Evolutionary conservation across 371 early-diverging fungal genomes (phyloP).

Genomic region (Gilbertella persicaria): DNA sequence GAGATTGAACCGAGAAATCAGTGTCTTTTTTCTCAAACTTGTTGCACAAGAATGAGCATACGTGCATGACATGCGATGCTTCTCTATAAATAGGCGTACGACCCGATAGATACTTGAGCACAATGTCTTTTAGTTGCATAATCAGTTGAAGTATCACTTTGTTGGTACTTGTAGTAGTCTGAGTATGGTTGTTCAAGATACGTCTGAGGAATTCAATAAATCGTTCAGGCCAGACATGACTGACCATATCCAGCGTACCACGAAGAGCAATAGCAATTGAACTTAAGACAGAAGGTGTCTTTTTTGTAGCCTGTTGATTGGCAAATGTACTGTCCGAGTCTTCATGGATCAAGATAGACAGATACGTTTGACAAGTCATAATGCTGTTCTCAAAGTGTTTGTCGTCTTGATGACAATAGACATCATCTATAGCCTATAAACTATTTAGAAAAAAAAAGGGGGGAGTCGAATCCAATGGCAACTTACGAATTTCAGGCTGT

Average conservation of each 20-base stretch:
- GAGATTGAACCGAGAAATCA: constrained; percentile 13
- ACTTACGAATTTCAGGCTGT: constrained; percentile 27
- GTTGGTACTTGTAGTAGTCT: not conserved
- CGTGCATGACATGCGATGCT: constrained; percentile 36
- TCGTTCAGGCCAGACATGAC: constrained; percentile 33
- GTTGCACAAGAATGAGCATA: constrained; percentile 26
- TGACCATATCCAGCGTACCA: constrained; percentile 20
- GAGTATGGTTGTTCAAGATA: not conserved
- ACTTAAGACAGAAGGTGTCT: constrained; percentile 9
- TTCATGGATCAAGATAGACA: constrained; percentile 32
- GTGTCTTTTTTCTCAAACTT: constrained; percentile 20
- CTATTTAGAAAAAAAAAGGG: not conserved
- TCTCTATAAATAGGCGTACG: constrained; percentile 46
- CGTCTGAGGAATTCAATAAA: constrained; percentile 6
- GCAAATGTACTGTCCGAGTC: constrained; percentile 44
- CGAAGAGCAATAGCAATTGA: constrained; percentile 21
- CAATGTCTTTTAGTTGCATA: constrained; percentile 7
- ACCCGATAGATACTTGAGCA: constrained; percentile 32
- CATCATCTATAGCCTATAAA: constrained; percentile 24
- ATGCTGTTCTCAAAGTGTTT: constrained; percentile 9
- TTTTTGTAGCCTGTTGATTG: constrained; percentile 32
- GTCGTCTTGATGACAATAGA: constrained; percentile 13
- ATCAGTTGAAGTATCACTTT: constrained; percentile 1
- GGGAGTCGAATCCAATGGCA: not conserved
- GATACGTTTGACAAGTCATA: constrained; percentile 16